Evolutionary conservation across 176 grass and related monocot genomes (phyloP), one percentile per base, ranked within the genome.

Genomic region (Themeda triandra): DNA sequence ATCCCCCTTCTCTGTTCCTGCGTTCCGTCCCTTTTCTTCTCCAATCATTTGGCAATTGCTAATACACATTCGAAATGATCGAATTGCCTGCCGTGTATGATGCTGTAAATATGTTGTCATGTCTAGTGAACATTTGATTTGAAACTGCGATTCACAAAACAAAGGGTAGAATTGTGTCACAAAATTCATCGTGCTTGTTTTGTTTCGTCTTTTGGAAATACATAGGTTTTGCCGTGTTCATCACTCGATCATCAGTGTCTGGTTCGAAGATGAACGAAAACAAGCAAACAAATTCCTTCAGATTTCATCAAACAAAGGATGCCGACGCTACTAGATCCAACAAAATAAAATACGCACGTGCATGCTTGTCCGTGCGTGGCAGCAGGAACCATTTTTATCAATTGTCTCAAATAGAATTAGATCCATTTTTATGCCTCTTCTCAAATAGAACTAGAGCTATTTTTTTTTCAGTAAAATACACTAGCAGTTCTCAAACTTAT

Each of bases 81-180:
- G n/a, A 67, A 58, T 74, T 80, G 18, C 53, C 10, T 77, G 64
- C 11, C 70, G 39, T 63, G 51, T 81, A 31, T 48, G 17, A 77
- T 76, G 25, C 2, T 82, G 78, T 82, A 89, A 85, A 85, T 85
- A 89, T 66, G 23, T 62, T 76, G 39, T n/a, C 4, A 23, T 56
- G 53, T n/a, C 18, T 56, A 56, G 53, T n/a, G 53, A 54, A 54
- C 53, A 56, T 56, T 53, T 56, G 21, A n/a, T 12, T 12, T 59
- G 3, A 59, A 59, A 59, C 12, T 24, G 56, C 9, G 56, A 24
- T 59, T 59, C 56, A 59, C 56, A 59, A 24, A 4, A 59, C 9
- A 4, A 59, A 56, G 21, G 53, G 23, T 59, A 59, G 23, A 59
- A 24, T 59, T 24, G 56, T 59, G 56, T 56, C 21, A 56, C 53